Base-by-base conservation (phyloP, 2,329 filamentous ascomycete genomes). In the Cladosporium sp. region DNA sequence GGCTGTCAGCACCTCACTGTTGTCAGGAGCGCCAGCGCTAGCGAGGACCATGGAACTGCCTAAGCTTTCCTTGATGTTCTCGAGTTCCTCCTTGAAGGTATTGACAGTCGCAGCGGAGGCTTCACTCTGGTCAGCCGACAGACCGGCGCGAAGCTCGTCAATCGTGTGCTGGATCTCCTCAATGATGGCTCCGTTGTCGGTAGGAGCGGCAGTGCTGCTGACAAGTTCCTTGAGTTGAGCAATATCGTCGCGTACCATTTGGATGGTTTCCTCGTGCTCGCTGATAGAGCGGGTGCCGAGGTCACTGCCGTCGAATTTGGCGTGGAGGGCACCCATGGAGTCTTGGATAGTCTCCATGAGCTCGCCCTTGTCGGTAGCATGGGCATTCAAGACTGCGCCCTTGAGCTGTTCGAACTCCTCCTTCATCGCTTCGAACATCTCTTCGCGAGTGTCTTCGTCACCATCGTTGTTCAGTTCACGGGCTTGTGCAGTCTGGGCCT, bases 391-490 rank as follows among this genome's bases (percentile, higher is more conserved):
- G 59, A 97, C 86, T 0, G 90, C 86, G 21, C 93, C 90, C 30
- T 92, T 89, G 8, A 97, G 85, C 64, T 92, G 89, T 69, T 95
- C 92, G 59, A 96, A 90, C 74, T 96, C 92, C 49, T 88, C 87
- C 75, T 90, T 91, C 77, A 96, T 88, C 60, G 92, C 87, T 67
- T 92, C 89, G 47, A 89, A 84, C 66, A 84, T 78, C 49, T 83
- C 82, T 18, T 83, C 80, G 30, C 71, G 66, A 24, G 61, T 66
- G 47, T 70, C 69, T 18, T 44, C 64, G 11, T 65, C 63, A 2
- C 24, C 24, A 2, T 66, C 59, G 34, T n/a, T 24, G 24, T 52
- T 41, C 18, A 55, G 8, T 14, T 24, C 49, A 26, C 65, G 58
- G n/a, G 58, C 30, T 8, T 60, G 49, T 7, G 28, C 30, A 15